Conservation (phyloP, 306 rosid genomes). For the Pyrus pyrifolia region DNA sequence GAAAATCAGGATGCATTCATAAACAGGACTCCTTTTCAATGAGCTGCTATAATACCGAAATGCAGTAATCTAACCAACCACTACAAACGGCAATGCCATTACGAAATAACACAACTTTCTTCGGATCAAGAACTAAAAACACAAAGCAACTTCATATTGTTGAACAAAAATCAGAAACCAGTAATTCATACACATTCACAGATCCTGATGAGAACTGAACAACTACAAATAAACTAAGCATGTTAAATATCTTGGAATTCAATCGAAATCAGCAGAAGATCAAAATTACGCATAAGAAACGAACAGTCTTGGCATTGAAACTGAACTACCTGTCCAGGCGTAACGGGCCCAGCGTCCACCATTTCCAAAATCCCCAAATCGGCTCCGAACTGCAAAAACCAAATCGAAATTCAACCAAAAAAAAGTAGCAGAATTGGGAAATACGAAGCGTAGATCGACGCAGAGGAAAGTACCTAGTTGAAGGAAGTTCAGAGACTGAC, state of each 20-base stretch:
- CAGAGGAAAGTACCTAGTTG: slow-evolving; percentile 23
- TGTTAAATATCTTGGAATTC: not conserved
- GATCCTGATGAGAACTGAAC: slow-evolving; percentile 12
- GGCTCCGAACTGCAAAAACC: slow-evolving; percentile 34
- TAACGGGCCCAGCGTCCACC: slow-evolving; percentile 64
- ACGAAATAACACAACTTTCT: not conserved
- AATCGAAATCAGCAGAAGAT: not conserved
- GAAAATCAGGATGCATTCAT: not conserved
- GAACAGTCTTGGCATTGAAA: not conserved
- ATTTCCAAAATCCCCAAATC: slow-evolving; percentile 35
- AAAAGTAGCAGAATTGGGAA: slow-evolving; percentile 9
- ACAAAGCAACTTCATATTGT: not conserved
- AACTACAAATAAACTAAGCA: not conserved
- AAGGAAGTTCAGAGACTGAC: slow-evolving; percentile 12
- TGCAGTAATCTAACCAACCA: not conserved
- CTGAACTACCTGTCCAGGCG: slow-evolving; percentile 66
- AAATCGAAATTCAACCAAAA: not conserved
- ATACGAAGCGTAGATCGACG: slow-evolving; percentile 26
- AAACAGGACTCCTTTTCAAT: too few relatives aligned
- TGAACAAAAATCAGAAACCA: slow-evolving; percentile 2
- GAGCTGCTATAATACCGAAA: not conserved
- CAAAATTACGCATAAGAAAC: not conserved
- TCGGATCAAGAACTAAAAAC: slow-evolving; percentile 9
- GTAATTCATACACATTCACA: not conserved
- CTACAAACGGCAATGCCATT: not conserved